Conservation (phyloP, 495 filamentous ascomycete species). For the Penicillium parvum region DNA sequence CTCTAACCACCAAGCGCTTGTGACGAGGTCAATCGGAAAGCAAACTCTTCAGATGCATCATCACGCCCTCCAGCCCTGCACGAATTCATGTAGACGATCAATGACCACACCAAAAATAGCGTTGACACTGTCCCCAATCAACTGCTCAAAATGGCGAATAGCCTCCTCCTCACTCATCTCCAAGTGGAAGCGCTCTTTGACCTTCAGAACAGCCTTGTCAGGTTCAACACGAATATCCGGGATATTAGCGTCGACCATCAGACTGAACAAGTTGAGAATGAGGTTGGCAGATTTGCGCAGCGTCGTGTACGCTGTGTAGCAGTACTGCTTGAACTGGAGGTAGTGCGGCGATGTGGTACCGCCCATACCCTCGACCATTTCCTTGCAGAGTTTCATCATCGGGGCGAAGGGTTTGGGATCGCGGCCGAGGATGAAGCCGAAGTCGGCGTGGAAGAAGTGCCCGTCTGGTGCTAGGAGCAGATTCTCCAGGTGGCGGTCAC, state of each 20-base stretch:
- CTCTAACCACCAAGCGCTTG: too few species aligned
- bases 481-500: slow-evolving; percentile 95
- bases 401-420: slow-evolving; percentile 98
- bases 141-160: slow-evolving; percentile 74
- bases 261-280: slow-evolving; percentile 91
- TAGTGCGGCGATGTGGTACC: slow-evolving; percentile 75
- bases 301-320: slow-evolving; percentile 90
- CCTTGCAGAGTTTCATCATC: slow-evolving; percentile 91
- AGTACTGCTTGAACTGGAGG: slow-evolving; percentile 85
- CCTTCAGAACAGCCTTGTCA: slow-evolving; percentile 88
- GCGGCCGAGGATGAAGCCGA: slow-evolving; percentile 95
- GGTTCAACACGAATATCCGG: slow-evolving; percentile 90
- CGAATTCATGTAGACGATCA: slow-evolving; percentile 89
- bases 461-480: slow-evolving; percentile 83
- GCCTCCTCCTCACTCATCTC: slow-evolving; percentile 94
- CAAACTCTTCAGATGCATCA: slow-evolving; percentile 4
- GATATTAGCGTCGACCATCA: slow-evolving; percentile 97
- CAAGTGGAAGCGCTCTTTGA: slow-evolving; percentile 87
- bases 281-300: slow-evolving; percentile 83
- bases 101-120: slow-evolving; percentile 89
- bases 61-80: slow-evolving; percentile 81
- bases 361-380: slow-evolving; percentile 99
- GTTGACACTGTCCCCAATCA: slow-evolving; percentile 86
- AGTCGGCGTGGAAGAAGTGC: slow-evolving; percentile 97
- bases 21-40: too few species aligned